Evolutionary conservation across 169 alveolate species (phyloP), one percentile per base, ranked within the genome.

Genomic region (Cryptosporidium viatorum): DNA sequence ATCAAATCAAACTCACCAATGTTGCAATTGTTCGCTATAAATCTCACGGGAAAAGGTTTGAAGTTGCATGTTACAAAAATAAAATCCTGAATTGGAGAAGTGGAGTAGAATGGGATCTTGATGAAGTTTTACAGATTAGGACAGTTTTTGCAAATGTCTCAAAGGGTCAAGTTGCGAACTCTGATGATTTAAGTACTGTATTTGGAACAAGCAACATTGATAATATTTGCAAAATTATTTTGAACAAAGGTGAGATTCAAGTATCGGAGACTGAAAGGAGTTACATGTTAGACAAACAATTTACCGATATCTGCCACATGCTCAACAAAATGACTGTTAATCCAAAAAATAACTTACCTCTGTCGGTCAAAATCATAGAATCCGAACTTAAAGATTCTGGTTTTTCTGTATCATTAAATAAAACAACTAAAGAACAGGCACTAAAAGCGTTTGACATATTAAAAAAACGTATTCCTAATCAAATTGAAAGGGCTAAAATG

Each of bases 21-120:
- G 99, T 98, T 35, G 99, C 99, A 59, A 93, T 97, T 41, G 99
- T 98, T 41, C 93, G 97, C 69, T 93, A 94, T 50, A 96, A 96
- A 91, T 86, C 91, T 18, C 94, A 95, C 48, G 98, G 98, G 51
- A 86, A 93, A 39, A 91, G 97, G 37, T 98, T 98, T 86, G 99
- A 98, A 91, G 93, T 98, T 31, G 99, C 99, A 45, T 98, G 99
- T 91, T 98, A 97, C 91, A 97, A 96, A 85, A 98, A 98, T 86
- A 98, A 98, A 89, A 97, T 97, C 8, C 92, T 95, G 70, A 97
- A 98, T 91, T 98, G 99, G 98, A 86, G 98, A 59, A 92, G 95
- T 73, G 98, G 98, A n/a, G 86, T 89, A 39, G 99, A 97, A 91
- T 93, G 93, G 71, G 98, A 97, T 85, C 91, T 97, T 59, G 96